Evolutionary conservation across 768 basidiomycete genomes (phyloP).

Genomic region (Hypsizygus marmoreus): DNA sequence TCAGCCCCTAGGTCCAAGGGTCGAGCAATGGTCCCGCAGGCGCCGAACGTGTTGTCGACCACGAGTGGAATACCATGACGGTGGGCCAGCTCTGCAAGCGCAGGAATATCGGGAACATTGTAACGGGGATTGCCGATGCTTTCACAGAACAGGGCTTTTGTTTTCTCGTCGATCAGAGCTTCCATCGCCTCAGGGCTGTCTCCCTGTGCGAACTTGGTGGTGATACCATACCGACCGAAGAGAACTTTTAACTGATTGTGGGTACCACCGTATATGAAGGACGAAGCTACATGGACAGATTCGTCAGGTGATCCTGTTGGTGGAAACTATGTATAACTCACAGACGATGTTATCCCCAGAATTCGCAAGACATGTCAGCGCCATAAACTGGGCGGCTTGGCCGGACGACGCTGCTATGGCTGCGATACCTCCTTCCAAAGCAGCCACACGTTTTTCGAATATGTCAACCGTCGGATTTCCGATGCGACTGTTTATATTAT

Average conservation of each 20-base stretch:
- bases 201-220: slow-evolving; percentile 51
- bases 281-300: slow-evolving; percentile 6
- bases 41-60: slow-evolving; percentile 67
- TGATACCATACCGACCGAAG: slow-evolving; percentile 45
- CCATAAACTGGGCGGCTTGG: slow-evolving; percentile 64
- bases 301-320: too few species aligned
- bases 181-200: slow-evolving; percentile 50
- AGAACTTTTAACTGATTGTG: slow-evolving; percentile 63
- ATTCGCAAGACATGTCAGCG: slow-evolving; percentile 51
- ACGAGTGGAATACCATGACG: slow-evolving; percentile 59
- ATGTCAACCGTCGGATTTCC: slow-evolving; percentile 39
- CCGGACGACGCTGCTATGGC: slow-evolving; percentile 62
- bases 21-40: slow-evolving; percentile 46
- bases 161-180: slow-evolving; percentile 58
- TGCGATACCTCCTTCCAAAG: slow-evolving; percentile 62
- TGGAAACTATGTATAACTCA: too few species aligned
- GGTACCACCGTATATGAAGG: slow-evolving; percentile 34
- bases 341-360: slow-evolving; percentile 68
- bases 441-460: slow-evolving; percentile 66
- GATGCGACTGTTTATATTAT: slow-evolving; percentile 12
- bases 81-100: slow-evolving; percentile 65
- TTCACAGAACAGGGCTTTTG: slow-evolving; percentile 60
- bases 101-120: slow-evolving; percentile 51
- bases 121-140: slow-evolving; percentile 65
- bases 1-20: slow-evolving; percentile 30